Base-by-base conservation (phyloP, 441 rosid genomes). In the Dalechampia spathulata region DNA sequence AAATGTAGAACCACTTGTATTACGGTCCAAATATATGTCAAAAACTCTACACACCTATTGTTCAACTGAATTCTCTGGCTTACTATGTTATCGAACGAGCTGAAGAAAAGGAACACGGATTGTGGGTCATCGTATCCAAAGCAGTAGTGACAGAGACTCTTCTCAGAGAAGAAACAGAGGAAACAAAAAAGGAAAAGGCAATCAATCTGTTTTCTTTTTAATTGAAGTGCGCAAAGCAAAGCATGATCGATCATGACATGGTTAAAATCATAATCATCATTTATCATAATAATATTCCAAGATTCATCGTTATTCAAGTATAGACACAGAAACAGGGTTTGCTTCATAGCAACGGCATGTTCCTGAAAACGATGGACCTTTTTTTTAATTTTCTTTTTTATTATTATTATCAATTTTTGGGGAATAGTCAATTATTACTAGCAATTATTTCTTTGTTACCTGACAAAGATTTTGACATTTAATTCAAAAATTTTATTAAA, bases 51-150 rank as follows among this genome's bases (percentile, higher is more conserved):
- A n/a, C n/a, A n/a, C n/a, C n/a, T n/a, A n/a, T n/a, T n/a, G n/a
- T n/a, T n/a, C n/a, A n/a, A n/a, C n/a, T n/a, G n/a, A n/a, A n/a
- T n/a, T 36, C 25, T 17, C 34, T 28, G 7, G 4, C 34, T 28
- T 7, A 28, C n/a, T 28, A 7, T 36, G 39, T 10, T 42, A 3
- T 58, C 44, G 7, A 52, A 14, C 53, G 49, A 27, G 41, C 57
- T 27, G 55, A 60, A 42, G 45, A 11, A 14, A 14, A 61, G 51
- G 56, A 43, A 69, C 80, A 67, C 76, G 74, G 74, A 64, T 62
- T 67, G 70, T 72, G 77, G 78, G 74, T 62, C 47, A 75, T 44
- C 25, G 64, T 65, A 43, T 69, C 62, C 66, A 11, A 15, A 41
- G 57, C 32, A 13, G 49, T 8, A 6, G n/a, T 54, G 66, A 74